Base-by-base conservation (phyloP, 1,284 basidiomycete species). In the Pholiota adiposa region DNA sequence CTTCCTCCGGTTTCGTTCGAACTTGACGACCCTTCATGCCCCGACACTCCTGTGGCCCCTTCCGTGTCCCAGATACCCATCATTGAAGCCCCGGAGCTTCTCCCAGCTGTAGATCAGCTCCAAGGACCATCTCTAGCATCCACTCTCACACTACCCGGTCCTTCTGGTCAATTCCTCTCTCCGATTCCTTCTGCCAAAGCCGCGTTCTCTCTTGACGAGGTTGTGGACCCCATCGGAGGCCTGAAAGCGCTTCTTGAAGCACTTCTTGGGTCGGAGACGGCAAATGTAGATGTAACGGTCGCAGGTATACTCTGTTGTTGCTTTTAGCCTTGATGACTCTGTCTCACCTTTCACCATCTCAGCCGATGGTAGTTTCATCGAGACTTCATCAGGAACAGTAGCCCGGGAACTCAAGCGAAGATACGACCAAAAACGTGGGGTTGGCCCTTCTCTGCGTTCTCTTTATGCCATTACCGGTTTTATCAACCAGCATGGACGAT, bases 391-490 rank as follows among this genome's bases (percentile, higher is more conserved):
- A 56, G 89, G 86, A 7, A 77, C 81, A 25, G 89, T 87, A 23
- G 90, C 90, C 14, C 82, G 84, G 44, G 88, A 90, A 67, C 77
- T 93, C 56, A 93, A 93, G 78, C 81, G 81, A 65, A 78, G 83
- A 25, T 91, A 88, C 67, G 91, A 93, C 70, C 82, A 86, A 58
- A 72, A 81, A 44, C 72, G 85, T 40, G 88, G 89, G 16, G 89
- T 92, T 34, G 81, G 83, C 43, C 82, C 83, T 69, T 78, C 84
- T 61, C 77, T 87, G 16, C 86, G 88, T 36, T 92, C 90, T 9
- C 90, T 90, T 2, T 93, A 88, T 69, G 85, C 85, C 44, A 90
- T 92, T 63, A 92, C 90, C 21, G 85, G 87, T 5, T 87, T 90
- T 66, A 81, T 89, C 56, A 92, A 90, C 69, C 89, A 91, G 68